Evolutionary conservation across 768 basidiomycete genomes (phyloP), one percentile per base, ranked within the genome.

Genomic region (Cystobasidium ongulense): DNA sequence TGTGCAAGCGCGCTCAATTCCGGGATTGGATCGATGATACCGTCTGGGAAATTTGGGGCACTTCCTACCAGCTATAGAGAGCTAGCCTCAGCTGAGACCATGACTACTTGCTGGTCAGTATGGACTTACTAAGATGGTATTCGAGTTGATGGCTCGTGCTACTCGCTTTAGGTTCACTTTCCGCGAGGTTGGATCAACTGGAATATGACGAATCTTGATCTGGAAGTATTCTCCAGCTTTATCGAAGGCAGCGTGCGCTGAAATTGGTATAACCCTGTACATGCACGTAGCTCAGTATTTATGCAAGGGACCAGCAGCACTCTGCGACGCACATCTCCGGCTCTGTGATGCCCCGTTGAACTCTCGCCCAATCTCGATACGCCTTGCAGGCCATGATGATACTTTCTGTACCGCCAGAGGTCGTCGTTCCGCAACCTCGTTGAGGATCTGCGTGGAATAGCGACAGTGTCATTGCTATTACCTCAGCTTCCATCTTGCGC

Each of bases 311-410:
- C 36, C 27, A 43, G 50, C 3, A 13, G 8, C 27, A 63, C 1
- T 7, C 61, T 27, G 11, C 17, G 25, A 25, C 33, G 41, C 61
- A 92, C 94, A 98, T 93, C 80, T 99, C 95, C 0, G 95, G 95
- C 74, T 89, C 86, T 0, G 85, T 91, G 77, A 97, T 91, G 8
- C 92, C 91, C 80, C 92, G 94, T 46, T 88, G 88, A 0, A 83
- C 85, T 54, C 85, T 83, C 5, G 91, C 95, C 91, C 94, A 96
- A 76, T 97, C 93, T 17, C 92, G 86, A 79, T 99, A 88, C 0
- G 93, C 90, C 84, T 97, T 97, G 76, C 92, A 85, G 1, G 92
- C 88, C 92, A 97, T 93, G 62, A 99, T 84, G 77, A 98, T 97
- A 25, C 90, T 91, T 80, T 99, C 95, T 0, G 95, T 99, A 5